Evolutionary conservation across 768 basidiomycete species (phyloP).

Genomic region (Trametes coccinea): DNA sequence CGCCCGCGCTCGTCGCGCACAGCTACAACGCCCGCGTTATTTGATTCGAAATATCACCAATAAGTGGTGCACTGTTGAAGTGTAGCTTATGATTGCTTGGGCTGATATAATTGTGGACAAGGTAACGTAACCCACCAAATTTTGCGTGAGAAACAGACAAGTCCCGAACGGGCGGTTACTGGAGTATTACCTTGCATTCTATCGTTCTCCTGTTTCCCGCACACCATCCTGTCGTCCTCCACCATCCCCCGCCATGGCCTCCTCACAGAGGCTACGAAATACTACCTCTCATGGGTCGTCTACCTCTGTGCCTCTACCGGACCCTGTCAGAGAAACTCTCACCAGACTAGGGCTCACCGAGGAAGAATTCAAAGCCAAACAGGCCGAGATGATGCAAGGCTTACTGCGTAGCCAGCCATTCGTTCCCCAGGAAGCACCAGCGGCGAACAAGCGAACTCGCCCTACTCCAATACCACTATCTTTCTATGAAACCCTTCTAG

Average conservation of each 20-base stretch:
- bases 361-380: constrained; percentile 20
- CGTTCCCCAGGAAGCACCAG: constrained; percentile 1
- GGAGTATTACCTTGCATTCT: background rate
- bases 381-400: constrained; percentile 11
- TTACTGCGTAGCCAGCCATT: constrained; percentile 19
- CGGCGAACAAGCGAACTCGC: background rate
- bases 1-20: constrained; percentile 1
- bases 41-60: background rate
- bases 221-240: background rate
- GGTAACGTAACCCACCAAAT: too few relatives aligned
- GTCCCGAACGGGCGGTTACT: background rate
- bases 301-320: background rate
- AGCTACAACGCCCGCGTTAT: background rate
- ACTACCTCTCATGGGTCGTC: background rate
- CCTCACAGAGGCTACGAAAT: constrained; percentile 4
- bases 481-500: background rate
- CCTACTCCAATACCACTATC: background rate
- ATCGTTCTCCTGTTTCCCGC: background rate
- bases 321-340: constrained; percentile 11
- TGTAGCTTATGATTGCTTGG: too few relatives aligned
- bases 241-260: constrained; percentile 15
- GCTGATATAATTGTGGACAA: too few relatives aligned
- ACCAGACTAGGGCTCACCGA: constrained; percentile 17
- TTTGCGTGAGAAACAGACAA: background rate
- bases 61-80: too few relatives aligned